Conservation (phyloP, 1,284 basidiomycete species). For the Cronartium ribicola region DNA sequence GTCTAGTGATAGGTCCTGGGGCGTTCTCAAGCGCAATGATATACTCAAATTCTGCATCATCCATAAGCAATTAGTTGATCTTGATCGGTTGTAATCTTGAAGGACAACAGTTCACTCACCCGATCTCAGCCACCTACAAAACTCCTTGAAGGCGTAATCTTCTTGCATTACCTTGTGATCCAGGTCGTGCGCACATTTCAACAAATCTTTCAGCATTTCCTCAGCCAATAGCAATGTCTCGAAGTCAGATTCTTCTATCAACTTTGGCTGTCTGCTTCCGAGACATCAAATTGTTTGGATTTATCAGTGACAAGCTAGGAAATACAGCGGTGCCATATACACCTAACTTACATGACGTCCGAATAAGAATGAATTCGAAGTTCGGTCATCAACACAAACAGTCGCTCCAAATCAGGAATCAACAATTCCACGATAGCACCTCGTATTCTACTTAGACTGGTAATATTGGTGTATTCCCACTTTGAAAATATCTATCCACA, state of each 20-base stretch:
- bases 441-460: constrained; percentile 23
- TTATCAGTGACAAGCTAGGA: neutral
- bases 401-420: constrained; percentile 20
- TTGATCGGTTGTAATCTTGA: too few species aligned
- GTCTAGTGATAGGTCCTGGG: constrained; percentile 2
- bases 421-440: constrained; percentile 19
- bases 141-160: constrained; percentile 24
- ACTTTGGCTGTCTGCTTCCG: constrained; percentile 11
- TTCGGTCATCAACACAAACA: constrained; percentile 22
- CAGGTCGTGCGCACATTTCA: constrained; percentile 9
- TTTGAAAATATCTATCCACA: constrained; percentile 27
- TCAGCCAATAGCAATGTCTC: constrained; percentile 23
- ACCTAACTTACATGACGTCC: constrained; percentile 19
- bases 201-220: constrained; percentile 22
- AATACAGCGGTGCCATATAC: neutral
- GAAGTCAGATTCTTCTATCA: constrained; percentile 32
- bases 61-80: too few species aligned
- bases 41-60: constrained; percentile 29
- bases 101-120: constrained; percentile 7
- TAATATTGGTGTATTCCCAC: constrained; percentile 27
- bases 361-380: constrained; percentile 15
- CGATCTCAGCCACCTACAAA: constrained; percentile 37
- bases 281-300: neutral
- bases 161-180: constrained; percentile 22
- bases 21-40: constrained; percentile 18